Percentiles rank a stretch among this genome's conserved stretches.
phyloP scores from a whole-genome alignment of 352 stramenopile genomes.

The Hyaloperonospora brassicae region DNA sequence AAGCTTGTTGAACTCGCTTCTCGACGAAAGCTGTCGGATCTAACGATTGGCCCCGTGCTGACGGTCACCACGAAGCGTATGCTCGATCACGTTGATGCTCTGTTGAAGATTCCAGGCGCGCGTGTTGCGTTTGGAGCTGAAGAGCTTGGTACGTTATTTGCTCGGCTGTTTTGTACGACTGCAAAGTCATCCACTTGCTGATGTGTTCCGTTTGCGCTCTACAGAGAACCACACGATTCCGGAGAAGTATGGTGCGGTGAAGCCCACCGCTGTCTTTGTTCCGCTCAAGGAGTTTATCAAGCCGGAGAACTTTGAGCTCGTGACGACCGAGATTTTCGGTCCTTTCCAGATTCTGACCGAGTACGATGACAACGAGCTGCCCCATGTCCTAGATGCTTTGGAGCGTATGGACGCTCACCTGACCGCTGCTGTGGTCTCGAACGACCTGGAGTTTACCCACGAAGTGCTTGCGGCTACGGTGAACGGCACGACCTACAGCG shows the following conservation, averaged over 20 bases:
- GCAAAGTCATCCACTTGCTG: conserved; percentile 1
- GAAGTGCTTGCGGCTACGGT: conserved; percentile 94
- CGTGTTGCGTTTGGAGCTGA: conserved; percentile 94
- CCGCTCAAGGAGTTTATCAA: conserved; percentile 94
- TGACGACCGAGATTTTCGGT: conserved; percentile 97
- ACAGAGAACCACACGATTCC: conserved; percentile 92
- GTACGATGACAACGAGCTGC: conserved; percentile 89
- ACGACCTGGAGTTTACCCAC: conserved; percentile 91
- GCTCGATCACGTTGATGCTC: conserved; percentile 86
- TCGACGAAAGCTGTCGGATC: conserved; percentile 87
- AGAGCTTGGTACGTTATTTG: conserved; percentile 45
- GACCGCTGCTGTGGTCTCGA: conserved; percentile 96
- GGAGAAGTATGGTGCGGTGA: conserved; percentile 91
- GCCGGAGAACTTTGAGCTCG: conserved; percentile 90
- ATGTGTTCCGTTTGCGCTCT: conserved; percentile 2
- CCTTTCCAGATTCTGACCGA: conserved; percentile 96
- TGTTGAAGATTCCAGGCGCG: conserved; percentile 91
- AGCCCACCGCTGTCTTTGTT: conserved; percentile 97
- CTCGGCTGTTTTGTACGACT: not conserved
- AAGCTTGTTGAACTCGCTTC: conserved; percentile 88
- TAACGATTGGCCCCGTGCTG: conserved; percentile 95
- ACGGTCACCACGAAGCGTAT: conserved; percentile 95
- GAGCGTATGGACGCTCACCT: conserved; percentile 96
- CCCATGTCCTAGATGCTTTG: conserved; percentile 87
- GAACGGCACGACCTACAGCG: conserved; percentile 98